These are phyloP conservation scores for Phytophthora pini DNA, from an alignment of 352 stramenopile genomes.

Conservation along the genomic window DNA sequence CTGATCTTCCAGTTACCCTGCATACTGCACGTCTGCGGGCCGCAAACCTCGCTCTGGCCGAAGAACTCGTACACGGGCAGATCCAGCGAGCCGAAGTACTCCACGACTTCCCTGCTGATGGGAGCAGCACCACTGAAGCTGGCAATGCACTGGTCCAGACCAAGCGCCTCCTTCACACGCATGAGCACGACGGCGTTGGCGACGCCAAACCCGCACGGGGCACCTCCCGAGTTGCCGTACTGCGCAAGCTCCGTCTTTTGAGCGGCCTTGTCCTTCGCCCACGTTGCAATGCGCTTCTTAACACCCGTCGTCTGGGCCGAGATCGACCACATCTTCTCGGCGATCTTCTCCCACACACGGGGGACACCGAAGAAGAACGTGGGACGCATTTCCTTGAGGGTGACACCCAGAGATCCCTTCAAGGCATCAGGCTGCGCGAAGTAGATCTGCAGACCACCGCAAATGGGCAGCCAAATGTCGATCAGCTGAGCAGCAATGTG, in stretches of 20 bases:
- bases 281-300: slow-evolving; percentile 92
- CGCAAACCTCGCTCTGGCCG: slow-evolving; percentile 92
- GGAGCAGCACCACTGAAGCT: slow-evolving; percentile 89
- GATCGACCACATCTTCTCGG: slow-evolving; percentile 91
- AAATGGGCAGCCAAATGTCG: slow-evolving; percentile 86
- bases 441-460: slow-evolving; percentile 73
- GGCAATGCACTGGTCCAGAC: slow-evolving; percentile 88
- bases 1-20: slow-evolving; percentile 90
- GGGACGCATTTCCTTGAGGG: slow-evolving; percentile 86
- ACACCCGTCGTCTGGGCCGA: slow-evolving; percentile 86
- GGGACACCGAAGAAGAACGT: slow-evolving; percentile 93
- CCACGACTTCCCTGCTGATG: slow-evolving; percentile 93
- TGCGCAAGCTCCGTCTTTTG: slow-evolving; percentile 84
- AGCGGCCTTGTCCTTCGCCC: slow-evolving; percentile 89
- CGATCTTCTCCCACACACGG: slow-evolving; percentile 94
- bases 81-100: slow-evolving; percentile 96
- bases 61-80: slow-evolving; percentile 95
- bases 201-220: slow-evolving; percentile 90
- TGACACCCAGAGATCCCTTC: slow-evolving; percentile 87
- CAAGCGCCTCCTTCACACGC: slow-evolving; percentile 90
- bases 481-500: slow-evolving; percentile 91
- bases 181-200: slow-evolving; percentile 88
- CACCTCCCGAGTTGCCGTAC: slow-evolving; percentile 85
- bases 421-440: slow-evolving; percentile 92
- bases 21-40: slow-evolving; percentile 84